Evolutionary conservation across 2,329 filamentous ascomycete species (phyloP).

Genomic region (Aureobasidium sp.): DNA sequence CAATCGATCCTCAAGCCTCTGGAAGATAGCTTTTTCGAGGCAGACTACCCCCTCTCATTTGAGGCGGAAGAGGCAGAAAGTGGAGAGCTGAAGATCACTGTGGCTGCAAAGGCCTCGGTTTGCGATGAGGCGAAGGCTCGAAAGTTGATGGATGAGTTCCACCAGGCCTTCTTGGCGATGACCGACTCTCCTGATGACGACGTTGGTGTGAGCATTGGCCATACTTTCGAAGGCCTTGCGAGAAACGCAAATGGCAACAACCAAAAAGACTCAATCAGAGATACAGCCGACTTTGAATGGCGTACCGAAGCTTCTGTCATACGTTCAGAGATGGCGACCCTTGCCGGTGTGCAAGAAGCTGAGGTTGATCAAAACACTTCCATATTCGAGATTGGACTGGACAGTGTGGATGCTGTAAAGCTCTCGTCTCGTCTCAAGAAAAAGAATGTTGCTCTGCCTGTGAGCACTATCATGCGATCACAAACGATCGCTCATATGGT

Average conservation of each 20-base stretch:
- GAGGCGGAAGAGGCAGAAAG: slow-evolving; percentile 55
- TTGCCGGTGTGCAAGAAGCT: slow-evolving; percentile 50
- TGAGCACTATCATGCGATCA: slow-evolving; percentile 70
- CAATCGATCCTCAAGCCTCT: background rate
- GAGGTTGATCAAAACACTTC: slow-evolving; percentile 54
- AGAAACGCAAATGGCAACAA: slow-evolving; percentile 13
- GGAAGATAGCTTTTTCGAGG: slow-evolving; percentile 24
- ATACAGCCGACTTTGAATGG: slow-evolving; percentile 50
- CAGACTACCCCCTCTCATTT: slow-evolving; percentile 71
- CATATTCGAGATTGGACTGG: slow-evolving; percentile 75
- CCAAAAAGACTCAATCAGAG: slow-evolving; percentile 20
- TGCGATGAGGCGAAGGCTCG: slow-evolving; percentile 31
- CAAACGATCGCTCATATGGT: slow-evolving; percentile 61
- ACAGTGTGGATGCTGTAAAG: slow-evolving; percentile 89
- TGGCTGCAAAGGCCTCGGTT: slow-evolving; percentile 51
- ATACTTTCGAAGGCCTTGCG: slow-evolving; percentile 13
- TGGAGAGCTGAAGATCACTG: slow-evolving; percentile 46
- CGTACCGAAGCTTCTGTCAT: slow-evolving; percentile 46
- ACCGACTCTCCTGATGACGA: slow-evolving; percentile 27
- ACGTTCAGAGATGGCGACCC: slow-evolving; percentile 53
- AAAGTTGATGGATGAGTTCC: slow-evolving; percentile 39
- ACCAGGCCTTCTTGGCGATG: slow-evolving; percentile 33
- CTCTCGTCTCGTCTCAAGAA: slow-evolving; percentile 65
- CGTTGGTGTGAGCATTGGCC: slow-evolving; percentile 20
- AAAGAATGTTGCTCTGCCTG: slow-evolving; percentile 52